Percentiles rank a stretch among this genome's conserved stretches.
Conservation (phyloP, 805 yeast genomes). For the Ogataea pignaliae region DNA sequence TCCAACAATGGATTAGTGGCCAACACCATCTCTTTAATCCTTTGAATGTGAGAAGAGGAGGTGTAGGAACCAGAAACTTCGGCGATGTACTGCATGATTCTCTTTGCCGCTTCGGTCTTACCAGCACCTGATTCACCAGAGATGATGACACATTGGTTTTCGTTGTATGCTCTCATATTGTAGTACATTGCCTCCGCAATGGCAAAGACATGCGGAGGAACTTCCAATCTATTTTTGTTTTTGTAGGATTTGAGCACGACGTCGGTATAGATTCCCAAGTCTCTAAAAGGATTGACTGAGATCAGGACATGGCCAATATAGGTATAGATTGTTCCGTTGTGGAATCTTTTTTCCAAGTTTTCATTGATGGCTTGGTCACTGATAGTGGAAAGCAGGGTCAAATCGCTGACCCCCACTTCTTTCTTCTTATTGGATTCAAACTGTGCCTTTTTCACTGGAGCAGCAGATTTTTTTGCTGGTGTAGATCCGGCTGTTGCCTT, state of each 20-base stretch:
- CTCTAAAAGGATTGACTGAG: constrained; percentile 95
- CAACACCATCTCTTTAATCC: constrained; percentile 93
- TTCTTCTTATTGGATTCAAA: constrained; percentile 85
- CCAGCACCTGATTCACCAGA: constrained; percentile 99
- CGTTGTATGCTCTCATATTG: constrained; percentile 88
- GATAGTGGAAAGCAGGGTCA: constrained; percentile 83
- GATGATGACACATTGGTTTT: constrained; percentile 94
- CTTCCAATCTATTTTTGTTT: constrained; percentile 92
- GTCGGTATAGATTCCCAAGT: constrained; percentile 90
- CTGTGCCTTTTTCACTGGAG: constrained; percentile 75
- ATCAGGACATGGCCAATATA: constrained; percentile 93
- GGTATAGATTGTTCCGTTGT: constrained; percentile 86
- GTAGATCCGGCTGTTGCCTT: constrained; percentile 31
- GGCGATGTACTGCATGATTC: constrained; percentile 96
- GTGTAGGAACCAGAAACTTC: constrained; percentile 71
- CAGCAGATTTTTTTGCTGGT: constrained; percentile 47
- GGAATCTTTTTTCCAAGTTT: constrained; percentile 82
- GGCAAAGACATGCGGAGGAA: constrained; percentile 97
- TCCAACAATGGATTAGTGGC: constrained; percentile 94
- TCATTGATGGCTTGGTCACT: constrained; percentile 91
- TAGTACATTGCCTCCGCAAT: constrained; percentile 97
- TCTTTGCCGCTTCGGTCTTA: constrained; percentile 95
- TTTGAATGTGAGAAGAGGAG: constrained; percentile 65
- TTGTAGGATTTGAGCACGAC: constrained; percentile 69
- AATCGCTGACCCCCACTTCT: constrained; percentile 97